phyloP scores from a whole-genome alignment of 352 stramenopile species.

The Phytopythium delawarense region DNA sequence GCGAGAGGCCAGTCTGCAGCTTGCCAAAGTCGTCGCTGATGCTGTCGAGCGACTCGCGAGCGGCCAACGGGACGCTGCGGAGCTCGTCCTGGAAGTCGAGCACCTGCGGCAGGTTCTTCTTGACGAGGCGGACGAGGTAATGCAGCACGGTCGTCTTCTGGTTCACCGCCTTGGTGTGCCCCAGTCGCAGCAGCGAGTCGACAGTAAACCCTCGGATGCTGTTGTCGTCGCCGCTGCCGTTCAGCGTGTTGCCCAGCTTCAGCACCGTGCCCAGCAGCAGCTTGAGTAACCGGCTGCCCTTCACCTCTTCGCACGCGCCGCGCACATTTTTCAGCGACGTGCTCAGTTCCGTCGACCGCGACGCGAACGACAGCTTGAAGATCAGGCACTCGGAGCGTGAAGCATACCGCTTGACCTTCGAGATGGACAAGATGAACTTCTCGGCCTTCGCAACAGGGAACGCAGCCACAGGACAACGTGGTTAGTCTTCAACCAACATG shows the following conservation, averaged over 20 bases:
- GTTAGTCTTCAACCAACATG: not conserved
- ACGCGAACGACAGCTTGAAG: constrained; percentile 72
- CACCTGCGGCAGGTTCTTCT: constrained; percentile 92
- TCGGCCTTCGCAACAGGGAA: constrained; percentile 37
- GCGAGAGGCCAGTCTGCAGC: constrained; percentile 42
- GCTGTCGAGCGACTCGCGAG: constrained; percentile 74
- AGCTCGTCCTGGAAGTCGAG: constrained; percentile 92
- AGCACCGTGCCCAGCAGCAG: constrained; percentile 96
- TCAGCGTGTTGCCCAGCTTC: constrained; percentile 96
- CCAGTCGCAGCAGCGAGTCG: constrained; percentile 91
- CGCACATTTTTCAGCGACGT: constrained; percentile 80
- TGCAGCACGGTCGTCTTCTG: constrained; percentile 98
- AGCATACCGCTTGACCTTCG: constrained; percentile 67
- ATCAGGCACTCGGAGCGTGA: constrained; percentile 76
- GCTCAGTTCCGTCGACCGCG: constrained; percentile 77
- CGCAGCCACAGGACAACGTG: not conserved
- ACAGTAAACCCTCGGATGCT: constrained; percentile 94
- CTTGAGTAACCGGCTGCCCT: constrained; percentile 90
- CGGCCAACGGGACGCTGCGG: constrained; percentile 70
- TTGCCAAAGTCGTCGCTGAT: constrained; percentile 64
- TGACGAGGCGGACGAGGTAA: constrained; percentile 95
- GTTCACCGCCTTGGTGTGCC: constrained; percentile 95
- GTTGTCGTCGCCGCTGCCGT: constrained; percentile 85
- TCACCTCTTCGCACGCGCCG: constrained; percentile 92
- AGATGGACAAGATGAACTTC: constrained; percentile 88